A percentile compares a stretch with the other conserved stretches of the same genome.
These are phyloP conservation scores for Solanum rostratum DNA, from an alignment of 257 asterid genomes.

Conservation along the genomic window DNA sequence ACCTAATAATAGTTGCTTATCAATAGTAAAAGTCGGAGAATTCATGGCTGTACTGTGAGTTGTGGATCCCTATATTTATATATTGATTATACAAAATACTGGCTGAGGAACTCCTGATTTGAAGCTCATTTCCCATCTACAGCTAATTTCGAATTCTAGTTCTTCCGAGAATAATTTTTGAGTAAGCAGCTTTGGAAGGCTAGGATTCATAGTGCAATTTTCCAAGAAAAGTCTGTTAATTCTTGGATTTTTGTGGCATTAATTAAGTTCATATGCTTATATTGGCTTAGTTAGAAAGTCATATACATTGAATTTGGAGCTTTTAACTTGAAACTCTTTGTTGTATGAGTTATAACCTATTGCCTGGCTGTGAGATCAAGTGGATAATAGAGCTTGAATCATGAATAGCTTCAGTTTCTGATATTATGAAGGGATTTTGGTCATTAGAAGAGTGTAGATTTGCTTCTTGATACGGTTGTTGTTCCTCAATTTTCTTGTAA, in stretches of 20 bases:
- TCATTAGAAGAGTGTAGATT: background rate
- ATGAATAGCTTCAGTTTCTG: background rate
- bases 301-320: background rate
- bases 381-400: background rate
- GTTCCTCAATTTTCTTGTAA: background rate
- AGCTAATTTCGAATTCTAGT: background rate
- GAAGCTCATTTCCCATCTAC: background rate
- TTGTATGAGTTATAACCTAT: background rate
- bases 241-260: background rate
- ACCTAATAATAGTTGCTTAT: background rate
- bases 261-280: background rate
- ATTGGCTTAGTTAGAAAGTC: background rate
- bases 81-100: background rate
- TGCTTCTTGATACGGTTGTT: background rate
- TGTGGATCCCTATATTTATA: background rate
- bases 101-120: background rate
- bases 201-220: background rate
- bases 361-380: background rate
- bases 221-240: background rate
- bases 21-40: background rate
- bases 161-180: background rate
- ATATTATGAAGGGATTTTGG: background rate
- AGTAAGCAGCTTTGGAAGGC: background rate
- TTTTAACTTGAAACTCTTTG: background rate
- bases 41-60: background rate